Base-by-base conservation (phyloP, 345 rosid genomes). In the Boechera retrofracta region DNA sequence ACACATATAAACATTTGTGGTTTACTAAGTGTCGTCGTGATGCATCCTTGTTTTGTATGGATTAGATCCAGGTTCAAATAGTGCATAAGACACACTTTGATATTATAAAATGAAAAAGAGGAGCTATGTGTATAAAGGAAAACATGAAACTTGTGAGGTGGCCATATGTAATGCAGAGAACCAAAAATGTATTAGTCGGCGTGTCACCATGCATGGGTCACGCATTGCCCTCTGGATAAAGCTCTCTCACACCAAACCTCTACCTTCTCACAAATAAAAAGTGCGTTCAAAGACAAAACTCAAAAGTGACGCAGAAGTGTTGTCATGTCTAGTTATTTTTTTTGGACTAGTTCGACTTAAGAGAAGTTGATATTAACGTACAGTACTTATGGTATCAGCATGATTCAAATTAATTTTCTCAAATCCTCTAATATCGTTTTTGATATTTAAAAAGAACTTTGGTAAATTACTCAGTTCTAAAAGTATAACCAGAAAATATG, bases 181-280 rank as follows among this genome's bases (percentile, higher is more conserved):
- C 57, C 60, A 59, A 58, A 66, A 47, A 67, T 67, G 67, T 36
- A 51, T n/a, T 6, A 47, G 73, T 67, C 52, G 73, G 79, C 67
- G 72, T 75, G 72, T 57, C 79, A 48, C 67, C 79, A 75, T 75
- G 79, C 79, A 75, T 75, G 78, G 21, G 67, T 67, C 61, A 75
- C 60, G 45, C 71, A 10, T 66, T 33, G 58, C 58, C 58, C 33
- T 67, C 12, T 67, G 58, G 71, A 49, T 18, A 67, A 49, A 10
- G 5, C 11, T 49, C 32, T 4, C 45, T 21, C 45, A 57, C 73
- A 58, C 73, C 29, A 58, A 75, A 59, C 69, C 38, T 72, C 49
- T 15, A 72, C 29, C 58, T 44, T 64, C 26, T 44, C 4, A 44
- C 38, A 26, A 8, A 13, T 28, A 4, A 13, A 26, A 64, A 63